Conservation (phyloP, 208 protist genomes). For the Porcisia hertigi region DNA sequence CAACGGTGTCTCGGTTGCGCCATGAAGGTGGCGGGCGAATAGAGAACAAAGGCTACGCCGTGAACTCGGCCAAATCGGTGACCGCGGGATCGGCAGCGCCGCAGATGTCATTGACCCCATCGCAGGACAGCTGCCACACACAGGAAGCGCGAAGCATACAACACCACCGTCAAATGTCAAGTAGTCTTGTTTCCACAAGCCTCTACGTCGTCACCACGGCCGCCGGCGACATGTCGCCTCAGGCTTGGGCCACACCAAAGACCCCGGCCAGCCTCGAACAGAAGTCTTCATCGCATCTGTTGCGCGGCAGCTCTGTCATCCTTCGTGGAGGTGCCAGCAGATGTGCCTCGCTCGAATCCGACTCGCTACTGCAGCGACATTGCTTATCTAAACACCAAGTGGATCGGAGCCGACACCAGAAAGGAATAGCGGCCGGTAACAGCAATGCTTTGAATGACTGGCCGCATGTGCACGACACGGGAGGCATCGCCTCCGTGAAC, state of each 20-base stretch:
- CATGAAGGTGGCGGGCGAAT: not conserved
- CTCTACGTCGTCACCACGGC: conserved; percentile 2
- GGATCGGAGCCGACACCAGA: not conserved
- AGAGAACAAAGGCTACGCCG: not conserved
- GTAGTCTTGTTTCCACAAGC: conserved; percentile 3
- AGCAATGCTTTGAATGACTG: not conserved
- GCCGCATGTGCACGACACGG: not conserved
- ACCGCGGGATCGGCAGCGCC: not conserved
- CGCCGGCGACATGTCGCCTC: conserved; percentile 8
- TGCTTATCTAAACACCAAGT: not conserved
- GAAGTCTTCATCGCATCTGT: not conserved
- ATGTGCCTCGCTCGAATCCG: not conserved
- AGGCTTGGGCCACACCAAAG: conserved; percentile 9
- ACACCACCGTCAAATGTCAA: conserved; percentile 1
- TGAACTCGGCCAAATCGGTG: not conserved
- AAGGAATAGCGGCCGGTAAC: not conserved
- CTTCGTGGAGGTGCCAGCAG: not conserved
- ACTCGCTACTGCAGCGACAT: not conserved
- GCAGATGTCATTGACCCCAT: not conserved
- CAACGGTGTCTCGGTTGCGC: not conserved
- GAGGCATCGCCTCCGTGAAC: not conserved
- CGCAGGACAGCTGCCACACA: not conserved
- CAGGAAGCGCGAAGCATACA: not conserved
- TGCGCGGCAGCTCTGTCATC: not conserved
- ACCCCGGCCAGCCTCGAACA: not conserved